phyloP scores from a whole-genome alignment of 1,139 yeast species.

The Meyerozyma athensensis region DNA sequence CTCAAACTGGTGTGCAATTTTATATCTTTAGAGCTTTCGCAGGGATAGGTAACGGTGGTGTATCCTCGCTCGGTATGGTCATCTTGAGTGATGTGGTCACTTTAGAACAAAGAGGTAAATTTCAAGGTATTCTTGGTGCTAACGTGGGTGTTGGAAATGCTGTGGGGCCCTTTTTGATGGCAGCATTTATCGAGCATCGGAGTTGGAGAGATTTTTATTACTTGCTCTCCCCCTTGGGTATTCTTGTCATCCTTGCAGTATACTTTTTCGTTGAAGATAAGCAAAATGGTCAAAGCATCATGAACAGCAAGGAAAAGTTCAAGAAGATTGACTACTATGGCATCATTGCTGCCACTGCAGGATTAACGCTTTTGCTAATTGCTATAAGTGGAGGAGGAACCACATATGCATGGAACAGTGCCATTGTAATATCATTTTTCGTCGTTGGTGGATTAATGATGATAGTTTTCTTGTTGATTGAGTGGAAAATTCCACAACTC shows the following conservation, averaged over 20 bases:
- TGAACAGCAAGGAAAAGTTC: slow-evolving; percentile 26
- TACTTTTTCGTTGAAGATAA: slow-evolving; percentile 22
- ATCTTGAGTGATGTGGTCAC: slow-evolving; percentile 40
- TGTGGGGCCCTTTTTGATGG: slow-evolving; percentile 54
- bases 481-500: slow-evolving; percentile 43
- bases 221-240: slow-evolving; percentile 40
- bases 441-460: slow-evolving; percentile 41
- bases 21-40: slow-evolving; percentile 40
- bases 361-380: slow-evolving; percentile 40
- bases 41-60: slow-evolving; percentile 45
- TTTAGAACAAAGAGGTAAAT: slow-evolving; percentile 38
- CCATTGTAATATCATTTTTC: slow-evolving; percentile 43
- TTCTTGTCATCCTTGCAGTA: slow-evolving; percentile 23
- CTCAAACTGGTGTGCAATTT: slow-evolving; percentile 31
- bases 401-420: slow-evolving; percentile 46
- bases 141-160: slow-evolving; percentile 51
- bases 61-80: slow-evolving; percentile 40
- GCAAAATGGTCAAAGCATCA: slow-evolving; percentile 20
- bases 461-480: slow-evolving; percentile 39
- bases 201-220: slow-evolving; percentile 51
- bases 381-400: slow-evolving; percentile 54
- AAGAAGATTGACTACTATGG: slow-evolving; percentile 49
- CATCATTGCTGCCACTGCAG: slow-evolving; percentile 38
- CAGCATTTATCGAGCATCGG: slow-evolving; percentile 41
- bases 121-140: slow-evolving; percentile 46